Conservation (phyloP, 257 asterid species). For the Mentha longifolia region DNA sequence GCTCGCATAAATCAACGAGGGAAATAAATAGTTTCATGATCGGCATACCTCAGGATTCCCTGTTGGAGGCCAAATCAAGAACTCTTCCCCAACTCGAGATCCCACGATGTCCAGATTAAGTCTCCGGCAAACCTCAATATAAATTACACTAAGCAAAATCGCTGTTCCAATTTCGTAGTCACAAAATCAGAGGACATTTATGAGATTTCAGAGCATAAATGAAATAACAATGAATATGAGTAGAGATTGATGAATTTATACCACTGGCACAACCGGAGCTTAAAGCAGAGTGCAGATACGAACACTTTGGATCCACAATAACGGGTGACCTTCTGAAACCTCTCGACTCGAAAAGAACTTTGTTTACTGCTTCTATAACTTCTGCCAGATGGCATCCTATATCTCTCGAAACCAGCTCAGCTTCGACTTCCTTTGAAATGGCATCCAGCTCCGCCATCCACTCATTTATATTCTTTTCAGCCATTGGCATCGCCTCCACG, state of each 20-base stretch:
- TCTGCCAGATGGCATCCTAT: slow-evolving; percentile 80
- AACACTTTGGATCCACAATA: slow-evolving; percentile 74
- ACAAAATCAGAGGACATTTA: slow-evolving; percentile 25
- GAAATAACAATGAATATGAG: not conserved
- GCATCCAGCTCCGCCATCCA: slow-evolving; percentile 82
- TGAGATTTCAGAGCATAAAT: not conserved
- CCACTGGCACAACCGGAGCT: slow-evolving; percentile 80
- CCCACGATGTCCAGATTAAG: slow-evolving; percentile 90
- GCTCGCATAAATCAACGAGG: not conserved
- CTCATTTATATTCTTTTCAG: slow-evolving; percentile 68
- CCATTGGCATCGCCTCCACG: slow-evolving; percentile 73
- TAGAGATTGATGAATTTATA: slow-evolving; percentile 34
- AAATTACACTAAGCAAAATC: slow-evolving; percentile 88
- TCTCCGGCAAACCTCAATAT: slow-evolving; percentile 94
- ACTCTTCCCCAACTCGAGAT: slow-evolving; percentile 98
- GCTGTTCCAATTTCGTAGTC: slow-evolving; percentile 51
- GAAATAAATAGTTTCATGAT: slow-evolving; percentile 16
- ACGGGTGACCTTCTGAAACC: slow-evolving; percentile 82
- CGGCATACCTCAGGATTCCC: slow-evolving; percentile 87
- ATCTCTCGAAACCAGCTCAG: slow-evolving; percentile 79
- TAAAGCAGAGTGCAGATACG: slow-evolving; percentile 83
- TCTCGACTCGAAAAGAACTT: slow-evolving; percentile 71
- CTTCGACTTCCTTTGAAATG: slow-evolving; percentile 88
- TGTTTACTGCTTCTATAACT: slow-evolving; percentile 87
- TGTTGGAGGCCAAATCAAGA: slow-evolving; percentile 93